Conservation (phyloP, 257 asterid species). For the Petrea volubilis region DNA sequence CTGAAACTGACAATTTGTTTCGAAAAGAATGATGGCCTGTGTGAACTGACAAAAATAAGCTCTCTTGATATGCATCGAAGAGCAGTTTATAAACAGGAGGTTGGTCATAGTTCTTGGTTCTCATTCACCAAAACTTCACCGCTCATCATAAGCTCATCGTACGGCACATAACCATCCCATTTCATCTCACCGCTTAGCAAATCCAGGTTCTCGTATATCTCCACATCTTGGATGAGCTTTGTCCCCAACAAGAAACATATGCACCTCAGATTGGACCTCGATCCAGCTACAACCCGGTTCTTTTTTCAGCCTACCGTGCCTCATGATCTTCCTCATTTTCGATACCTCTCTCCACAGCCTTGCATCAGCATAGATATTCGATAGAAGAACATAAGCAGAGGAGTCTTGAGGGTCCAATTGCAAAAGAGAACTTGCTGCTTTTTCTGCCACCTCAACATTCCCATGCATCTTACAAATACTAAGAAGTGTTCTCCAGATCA, state of each 20-base stretch:
- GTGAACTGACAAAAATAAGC: too few species aligned
- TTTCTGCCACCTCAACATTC: constrained; percentile 84
- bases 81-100: too few species aligned
- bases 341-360: constrained; percentile 86
- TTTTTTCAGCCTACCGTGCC: constrained; percentile 57
- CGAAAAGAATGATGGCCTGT: too few species aligned
- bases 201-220: constrained; percentile 54
- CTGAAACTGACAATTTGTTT: too few species aligned
- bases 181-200: constrained; percentile 64
- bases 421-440: constrained; percentile 65
- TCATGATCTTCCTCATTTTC: constrained; percentile 69
- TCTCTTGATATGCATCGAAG: too few species aligned
- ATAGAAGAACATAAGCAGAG: constrained; percentile 70
- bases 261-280: constrained; percentile 78
- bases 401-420: constrained; percentile 76
- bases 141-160: too few species aligned
- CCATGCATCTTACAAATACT: constrained; percentile 76
- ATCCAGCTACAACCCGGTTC: constrained; percentile 97
- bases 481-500: constrained; percentile 85
- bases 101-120: too few species aligned
- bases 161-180: constrained; percentile 28
- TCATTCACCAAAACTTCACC: too few species aligned
- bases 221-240: constrained; percentile 82
- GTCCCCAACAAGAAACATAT: constrained; percentile 83
- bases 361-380: constrained; percentile 77